phyloP scores from a whole-genome alignment of 2,329 filamentous ascomycete species.

The Aspergillus sp. region DNA sequence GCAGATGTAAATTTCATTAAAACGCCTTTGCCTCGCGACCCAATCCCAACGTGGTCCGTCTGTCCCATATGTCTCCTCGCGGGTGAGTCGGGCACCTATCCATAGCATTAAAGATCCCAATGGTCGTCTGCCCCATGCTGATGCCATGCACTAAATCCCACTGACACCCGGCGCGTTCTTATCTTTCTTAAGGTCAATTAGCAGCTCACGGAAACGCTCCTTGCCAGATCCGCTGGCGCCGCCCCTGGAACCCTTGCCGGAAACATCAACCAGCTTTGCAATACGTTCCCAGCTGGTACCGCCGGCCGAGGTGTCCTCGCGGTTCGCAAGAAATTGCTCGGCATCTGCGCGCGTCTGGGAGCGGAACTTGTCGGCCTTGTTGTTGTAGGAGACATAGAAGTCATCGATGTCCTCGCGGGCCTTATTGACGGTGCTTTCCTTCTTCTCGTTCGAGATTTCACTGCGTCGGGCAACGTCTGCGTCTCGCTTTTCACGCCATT shows the following conservation, averaged over 20 bases:
- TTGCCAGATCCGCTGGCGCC: slow-evolving; percentile 87
- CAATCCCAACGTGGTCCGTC: neutral
- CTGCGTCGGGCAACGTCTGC: slow-evolving; percentile 73
- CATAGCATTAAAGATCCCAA: too few species aligned
- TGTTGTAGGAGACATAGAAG: slow-evolving; percentile 99
- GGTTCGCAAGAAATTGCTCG: slow-evolving; percentile 77
- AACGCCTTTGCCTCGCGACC: neutral
- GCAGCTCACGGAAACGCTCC: slow-evolving; percentile 86
- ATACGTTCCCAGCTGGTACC: slow-evolving; percentile 99
- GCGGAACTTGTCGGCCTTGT: slow-evolving; percentile 90
- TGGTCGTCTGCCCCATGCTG: neutral
- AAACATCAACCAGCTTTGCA: slow-evolving; percentile 92
- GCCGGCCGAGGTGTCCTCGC: slow-evolving; percentile 87
- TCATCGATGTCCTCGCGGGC: slow-evolving; percentile 94
- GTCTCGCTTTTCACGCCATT: slow-evolving; percentile 88
- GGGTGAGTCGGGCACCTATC: too few species aligned
- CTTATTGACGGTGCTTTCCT: slow-evolving; percentile 75
- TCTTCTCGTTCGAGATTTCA: slow-evolving; percentile 72
- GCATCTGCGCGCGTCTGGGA: slow-evolving; percentile 83
- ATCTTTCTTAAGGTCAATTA: slow-evolving; percentile 83
- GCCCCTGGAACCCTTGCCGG: slow-evolving; percentile 80
- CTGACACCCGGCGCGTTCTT: slow-evolving; percentile 64
- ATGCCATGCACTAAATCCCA: slow-evolving; percentile 28
- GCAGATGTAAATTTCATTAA: neutral
- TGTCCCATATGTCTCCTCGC: neutral